phyloP scores from a whole-genome alignment of 2,329 filamentous ascomycete genomes.

The Aspergillus sp. region DNA sequence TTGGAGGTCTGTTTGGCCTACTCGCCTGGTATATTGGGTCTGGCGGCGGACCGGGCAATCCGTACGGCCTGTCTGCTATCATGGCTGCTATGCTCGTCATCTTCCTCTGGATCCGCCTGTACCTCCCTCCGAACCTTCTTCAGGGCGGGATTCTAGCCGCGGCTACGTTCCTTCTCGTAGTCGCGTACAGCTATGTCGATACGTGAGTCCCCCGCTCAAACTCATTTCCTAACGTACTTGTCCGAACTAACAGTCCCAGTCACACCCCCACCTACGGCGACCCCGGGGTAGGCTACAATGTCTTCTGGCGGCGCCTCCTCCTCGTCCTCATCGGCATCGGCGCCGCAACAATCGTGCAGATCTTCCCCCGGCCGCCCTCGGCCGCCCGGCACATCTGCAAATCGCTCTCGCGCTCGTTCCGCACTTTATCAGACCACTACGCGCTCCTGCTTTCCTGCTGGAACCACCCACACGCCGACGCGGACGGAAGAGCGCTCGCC shows the following conservation, averaged over 20 bases:
- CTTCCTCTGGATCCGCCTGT: constrained; percentile 43
- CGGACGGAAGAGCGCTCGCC: constrained; percentile 27
- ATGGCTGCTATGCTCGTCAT: constrained; percentile 38
- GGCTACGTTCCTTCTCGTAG: constrained; percentile 50
- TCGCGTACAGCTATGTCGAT: constrained; percentile 55
- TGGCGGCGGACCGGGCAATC: constrained; percentile 53
- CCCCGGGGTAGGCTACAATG: constrained; percentile 52
- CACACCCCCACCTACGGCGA: constrained; percentile 52
- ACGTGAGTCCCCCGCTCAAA: constrained; percentile 39
- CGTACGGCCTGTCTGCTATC: constrained; percentile 55
- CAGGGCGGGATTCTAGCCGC: constrained; percentile 45
- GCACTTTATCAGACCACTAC: constrained; percentile 54
- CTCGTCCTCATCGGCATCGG: constrained; percentile 52
- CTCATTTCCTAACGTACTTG: neutral
- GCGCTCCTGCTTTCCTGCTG: constrained; percentile 54
- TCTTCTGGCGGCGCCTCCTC: constrained; percentile 54
- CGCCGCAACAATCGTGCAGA: constrained; percentile 51
- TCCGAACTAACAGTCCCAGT: constrained; percentile 16
- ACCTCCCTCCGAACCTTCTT: constrained; percentile 36
- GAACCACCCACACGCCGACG: constrained; percentile 34
- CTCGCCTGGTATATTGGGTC: constrained; percentile 59
- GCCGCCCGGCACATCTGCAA: constrained; percentile 52
- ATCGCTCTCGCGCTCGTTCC: constrained; percentile 50
- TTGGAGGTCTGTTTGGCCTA: constrained; percentile 54
- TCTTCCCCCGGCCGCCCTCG: constrained; percentile 54